Base-by-base conservation (phyloP, 345 rosid genomes). In the Bruguiera sexangula region DNA sequence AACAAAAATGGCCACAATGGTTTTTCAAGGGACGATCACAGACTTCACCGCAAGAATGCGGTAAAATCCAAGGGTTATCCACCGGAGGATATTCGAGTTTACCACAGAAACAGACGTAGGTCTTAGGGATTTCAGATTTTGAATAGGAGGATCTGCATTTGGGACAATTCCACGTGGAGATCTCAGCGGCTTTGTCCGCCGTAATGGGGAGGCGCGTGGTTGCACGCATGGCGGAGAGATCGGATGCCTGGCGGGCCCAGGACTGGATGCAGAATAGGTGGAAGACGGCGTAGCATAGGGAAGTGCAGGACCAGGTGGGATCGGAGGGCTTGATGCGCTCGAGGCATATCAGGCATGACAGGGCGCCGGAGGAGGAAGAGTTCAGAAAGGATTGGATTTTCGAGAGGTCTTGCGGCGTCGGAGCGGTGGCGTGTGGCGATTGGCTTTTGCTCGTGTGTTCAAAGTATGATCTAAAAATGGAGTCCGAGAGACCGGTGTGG, bases 41-140 rank as follows among this genome's bases (percentile, higher is more conserved):
- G 22, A 94, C 78, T 71, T 91, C 98, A 0, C 96, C 92, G 52
- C 98, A 91, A 53, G 98, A 94, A 76, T 94, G 98, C 4, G 98
- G 97, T 52, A 91, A 62, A 66, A 88, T 82, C 98, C 96, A 89
- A 3, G 98, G 98, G 59, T 94, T 82, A 58, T 89, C 93, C 27
- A 72, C 62, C 2, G 84, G 83, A 15, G 97, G 97, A 63, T 89
- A 69, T 59, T 84, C 86, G 50, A 87, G 78, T 69, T 91, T 86
- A 2, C 97, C 91, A 51, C 97, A 94, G 81, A 87, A 94, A 77
- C 98, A 91, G 66, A 82, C 59, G 63, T 94, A 91, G 4, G 63
- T 70, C 60, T 70, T 91, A 0, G 97, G 96, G 65, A 89, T 83
- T 74, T 83, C 65, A 0, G 89, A 74, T 63, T 76, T 86, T 6